phyloP scores from a whole-genome alignment of 306 rosid species.

The Vigna hirtella region DNA sequence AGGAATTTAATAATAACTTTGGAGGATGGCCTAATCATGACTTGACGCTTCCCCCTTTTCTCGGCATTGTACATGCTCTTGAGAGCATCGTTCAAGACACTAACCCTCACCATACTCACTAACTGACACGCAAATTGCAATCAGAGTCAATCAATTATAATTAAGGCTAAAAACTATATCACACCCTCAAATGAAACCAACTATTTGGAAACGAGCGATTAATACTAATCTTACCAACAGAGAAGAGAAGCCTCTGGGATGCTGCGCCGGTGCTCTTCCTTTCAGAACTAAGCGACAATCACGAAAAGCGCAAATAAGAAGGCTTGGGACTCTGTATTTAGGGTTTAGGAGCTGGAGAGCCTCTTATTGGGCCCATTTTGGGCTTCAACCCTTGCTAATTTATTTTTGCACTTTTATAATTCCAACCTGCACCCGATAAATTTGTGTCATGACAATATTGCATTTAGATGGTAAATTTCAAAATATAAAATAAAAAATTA shows the following conservation, averaged over 20 bases:
- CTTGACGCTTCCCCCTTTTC: slow-evolving; percentile 62
- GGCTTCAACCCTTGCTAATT: not conserved
- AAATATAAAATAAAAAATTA: too few species aligned
- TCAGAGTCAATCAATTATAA: not conserved
- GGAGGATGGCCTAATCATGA: slow-evolving; percentile 60
- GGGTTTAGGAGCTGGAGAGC: slow-evolving; percentile 25
- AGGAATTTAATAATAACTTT: slow-evolving; percentile 59
- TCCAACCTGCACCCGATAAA: too few species aligned
- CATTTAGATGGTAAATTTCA: too few species aligned
- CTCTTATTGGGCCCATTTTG: slow-evolving; percentile 5
- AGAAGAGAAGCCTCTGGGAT: slow-evolving; percentile 20
- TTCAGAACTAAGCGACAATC: not conserved
- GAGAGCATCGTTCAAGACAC: slow-evolving; percentile 59
- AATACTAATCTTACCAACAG: slow-evolving; percentile 39
- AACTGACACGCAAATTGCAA: slow-evolving; percentile 27
- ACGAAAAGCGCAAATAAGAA: slow-evolving; percentile 6
- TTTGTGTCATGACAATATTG: too few species aligned
- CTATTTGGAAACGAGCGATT: not conserved
- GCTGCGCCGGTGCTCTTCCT: not conserved
- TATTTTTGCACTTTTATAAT: too few species aligned
- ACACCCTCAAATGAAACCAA: not conserved
- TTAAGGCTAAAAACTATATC: not conserved
- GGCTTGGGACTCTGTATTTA: not conserved
- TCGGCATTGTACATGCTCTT: slow-evolving; percentile 66
- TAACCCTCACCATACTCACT: slow-evolving; percentile 54